A percentile compares a stretch with the other conserved stretches of the same genome.
phyloP scores from a whole-genome alignment of 129 eudicot species.

The Heracleum sosnowskyi region DNA sequence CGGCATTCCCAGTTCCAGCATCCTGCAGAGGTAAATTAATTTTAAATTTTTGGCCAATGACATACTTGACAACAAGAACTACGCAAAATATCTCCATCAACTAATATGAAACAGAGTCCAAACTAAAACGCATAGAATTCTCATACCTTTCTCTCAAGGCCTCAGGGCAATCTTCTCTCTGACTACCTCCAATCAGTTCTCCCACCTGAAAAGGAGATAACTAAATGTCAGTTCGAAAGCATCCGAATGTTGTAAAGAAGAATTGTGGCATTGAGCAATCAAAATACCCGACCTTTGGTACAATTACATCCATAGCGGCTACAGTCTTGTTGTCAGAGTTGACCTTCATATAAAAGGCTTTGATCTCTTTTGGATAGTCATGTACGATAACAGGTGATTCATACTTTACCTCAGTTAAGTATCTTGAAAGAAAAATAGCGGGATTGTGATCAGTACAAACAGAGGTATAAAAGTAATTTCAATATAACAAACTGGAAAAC shows the following conservation, averaged over 20 bases:
- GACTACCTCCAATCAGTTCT: constrained; percentile 91
- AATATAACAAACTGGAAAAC: background rate
- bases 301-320: constrained; percentile 98
- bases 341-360: constrained; percentile 89
- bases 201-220: constrained; percentile 56
- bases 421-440: constrained; percentile 28
- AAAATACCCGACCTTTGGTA: constrained; percentile 58
- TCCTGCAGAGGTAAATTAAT: constrained; percentile 30
- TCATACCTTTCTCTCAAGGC: constrained; percentile 61
- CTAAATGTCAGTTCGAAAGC: background rate
- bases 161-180: constrained; percentile 54
- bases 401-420: constrained; percentile 61
- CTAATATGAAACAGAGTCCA: no score
- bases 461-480: background rate
- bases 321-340: constrained; percentile 82
- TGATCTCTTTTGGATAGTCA: constrained; percentile 85
- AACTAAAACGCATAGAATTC: no score
- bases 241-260: background rate
- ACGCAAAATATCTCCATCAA: no score
- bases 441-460: constrained; percentile 1
- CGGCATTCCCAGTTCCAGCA: constrained; percentile 72
- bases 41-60: no score
- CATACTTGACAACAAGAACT: no score
- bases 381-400: constrained; percentile 77
- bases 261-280: no score